A percentile compares a stretch with the other conserved stretches of the same genome.
phyloP scores from a whole-genome alignment of 192 early-diverging fungal species.

The Radiomyces spectabilis region DNA sequence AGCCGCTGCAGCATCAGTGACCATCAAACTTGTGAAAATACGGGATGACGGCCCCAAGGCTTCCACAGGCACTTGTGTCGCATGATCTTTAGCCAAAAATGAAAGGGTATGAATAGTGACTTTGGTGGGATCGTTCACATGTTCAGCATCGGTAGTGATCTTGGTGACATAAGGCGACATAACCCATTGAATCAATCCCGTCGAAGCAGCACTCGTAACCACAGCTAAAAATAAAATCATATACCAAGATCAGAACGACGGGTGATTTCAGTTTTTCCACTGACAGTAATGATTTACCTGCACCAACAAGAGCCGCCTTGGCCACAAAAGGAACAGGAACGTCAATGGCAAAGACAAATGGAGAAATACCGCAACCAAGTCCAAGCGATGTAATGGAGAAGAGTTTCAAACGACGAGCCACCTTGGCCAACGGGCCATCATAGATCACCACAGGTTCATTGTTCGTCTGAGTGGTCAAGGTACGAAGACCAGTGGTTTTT shows the following conservation, averaged over 20 bases:
- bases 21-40: slow-evolving; percentile 44
- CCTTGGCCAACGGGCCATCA: slow-evolving; percentile 40
- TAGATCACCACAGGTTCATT: slow-evolving; percentile 28
- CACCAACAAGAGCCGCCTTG: slow-evolving; percentile 35
- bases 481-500: too few species aligned
- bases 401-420: slow-evolving; percentile 44
- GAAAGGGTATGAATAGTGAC: slow-evolving; percentile 29
- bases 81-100: slow-evolving; percentile 33
- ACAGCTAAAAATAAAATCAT: slow-evolving; percentile 26
- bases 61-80: slow-evolving; percentile 38
- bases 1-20: slow-evolving; percentile 23
- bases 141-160: slow-evolving; percentile 20
- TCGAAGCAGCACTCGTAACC: slow-evolving; percentile 46
- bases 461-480: not conserved
- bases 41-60: slow-evolving; percentile 44
- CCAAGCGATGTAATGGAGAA: slow-evolving; percentile 48
- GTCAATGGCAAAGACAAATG: slow-evolving; percentile 44
- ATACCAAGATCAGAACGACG: not conserved
- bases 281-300: too few species aligned
- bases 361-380: slow-evolving; percentile 38
- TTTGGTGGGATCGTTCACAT: slow-evolving; percentile 3
- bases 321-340: slow-evolving; percentile 39
- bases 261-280: not conserved
- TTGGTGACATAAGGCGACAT: slow-evolving; percentile 50
- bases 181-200: slow-evolving; percentile 50